These are phyloP conservation scores for Nicotiana tabacum DNA, from an alignment of 257 asterid genomes.

Conservation along the genomic window DNA sequence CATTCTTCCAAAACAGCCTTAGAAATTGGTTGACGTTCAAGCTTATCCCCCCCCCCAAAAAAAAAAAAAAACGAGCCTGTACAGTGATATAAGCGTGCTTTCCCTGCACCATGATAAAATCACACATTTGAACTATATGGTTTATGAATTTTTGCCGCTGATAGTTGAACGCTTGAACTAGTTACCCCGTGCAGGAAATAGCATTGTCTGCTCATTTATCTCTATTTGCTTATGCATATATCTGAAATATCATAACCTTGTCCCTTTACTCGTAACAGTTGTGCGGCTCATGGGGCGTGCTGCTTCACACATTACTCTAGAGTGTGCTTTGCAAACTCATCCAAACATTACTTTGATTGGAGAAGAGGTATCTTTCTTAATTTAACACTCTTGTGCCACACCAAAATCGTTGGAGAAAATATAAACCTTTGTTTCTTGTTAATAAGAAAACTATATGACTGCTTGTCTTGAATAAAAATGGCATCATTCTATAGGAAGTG, in stretches of 20 bases:
- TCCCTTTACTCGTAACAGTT: conserved; percentile 41
- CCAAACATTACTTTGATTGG: conserved; percentile 93
- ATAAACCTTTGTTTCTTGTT: not conserved
- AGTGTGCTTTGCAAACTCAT: conserved; percentile 98
- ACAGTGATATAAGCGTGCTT: not conserved
- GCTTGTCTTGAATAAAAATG: not conserved
- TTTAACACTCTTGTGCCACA: not conserved
- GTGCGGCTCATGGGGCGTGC: conserved; percentile 99
- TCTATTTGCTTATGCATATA: not conserved
- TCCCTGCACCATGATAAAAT: not conserved
- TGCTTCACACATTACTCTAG: conserved; percentile 97
- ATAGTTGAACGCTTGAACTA: not conserved
- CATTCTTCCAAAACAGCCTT: not conserved
- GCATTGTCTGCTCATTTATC: not conserved
- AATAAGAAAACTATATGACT: not conserved
- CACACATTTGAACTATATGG: not conserved
- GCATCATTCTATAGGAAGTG: not conserved
- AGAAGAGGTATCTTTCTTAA: conserved; percentile 68
- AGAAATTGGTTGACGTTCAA: not conserved
- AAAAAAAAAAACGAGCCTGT: no score
- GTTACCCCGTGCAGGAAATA: not conserved
- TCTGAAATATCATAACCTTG: not conserved
- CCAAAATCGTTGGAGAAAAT: not conserved
- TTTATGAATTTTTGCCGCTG: not conserved
- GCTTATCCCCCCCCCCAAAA: not conserved